A percentile compares a stretch with the other conserved stretches of the same genome.
These are phyloP conservation scores for Eugenia klotzschiana DNA, from an alignment of 441 rosid genomes.

Conservation along the genomic window DNA sequence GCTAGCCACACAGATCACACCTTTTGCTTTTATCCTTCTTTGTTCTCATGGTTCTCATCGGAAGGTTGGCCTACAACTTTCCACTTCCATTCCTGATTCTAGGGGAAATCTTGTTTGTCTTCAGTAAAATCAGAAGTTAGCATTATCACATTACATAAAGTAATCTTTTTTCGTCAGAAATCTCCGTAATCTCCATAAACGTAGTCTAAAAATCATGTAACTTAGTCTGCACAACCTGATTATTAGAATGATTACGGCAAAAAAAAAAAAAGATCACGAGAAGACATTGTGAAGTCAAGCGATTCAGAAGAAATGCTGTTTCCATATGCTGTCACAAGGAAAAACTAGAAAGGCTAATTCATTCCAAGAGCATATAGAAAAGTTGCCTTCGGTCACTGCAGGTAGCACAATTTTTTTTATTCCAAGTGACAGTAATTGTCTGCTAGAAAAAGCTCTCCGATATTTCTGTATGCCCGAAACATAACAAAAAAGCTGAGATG, in stretches of 20 bases:
- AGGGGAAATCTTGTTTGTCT: not conserved
- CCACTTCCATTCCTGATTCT: constrained; percentile 7
- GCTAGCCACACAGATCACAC: not conserved
- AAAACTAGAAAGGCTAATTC: not conserved
- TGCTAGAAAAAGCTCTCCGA: not conserved
- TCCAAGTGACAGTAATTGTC: not conserved
- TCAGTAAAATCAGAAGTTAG: not conserved
- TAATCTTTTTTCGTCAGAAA: not conserved
- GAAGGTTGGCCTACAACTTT: constrained; percentile 11
- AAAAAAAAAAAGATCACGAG: not conserved
- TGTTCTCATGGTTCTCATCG: constrained; percentile 26
- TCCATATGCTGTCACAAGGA: not conserved
- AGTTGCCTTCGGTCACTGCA: not conserved
- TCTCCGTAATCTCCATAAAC: not conserved
- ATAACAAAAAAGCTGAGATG: too few species aligned
- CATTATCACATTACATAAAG: not conserved
- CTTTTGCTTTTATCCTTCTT: not conserved
- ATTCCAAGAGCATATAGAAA: not conserved
- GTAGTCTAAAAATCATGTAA: not conserved
- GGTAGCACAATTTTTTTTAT: not conserved
- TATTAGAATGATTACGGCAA: not conserved
- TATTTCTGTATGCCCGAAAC: too few species aligned
- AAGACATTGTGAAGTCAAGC: not conserved
- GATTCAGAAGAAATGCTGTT: not conserved
- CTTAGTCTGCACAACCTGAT: not conserved